Evolutionary conservation across 2,329 filamentous ascomycete genomes (phyloP).

Genomic region (Diaporthe sp.): DNA sequence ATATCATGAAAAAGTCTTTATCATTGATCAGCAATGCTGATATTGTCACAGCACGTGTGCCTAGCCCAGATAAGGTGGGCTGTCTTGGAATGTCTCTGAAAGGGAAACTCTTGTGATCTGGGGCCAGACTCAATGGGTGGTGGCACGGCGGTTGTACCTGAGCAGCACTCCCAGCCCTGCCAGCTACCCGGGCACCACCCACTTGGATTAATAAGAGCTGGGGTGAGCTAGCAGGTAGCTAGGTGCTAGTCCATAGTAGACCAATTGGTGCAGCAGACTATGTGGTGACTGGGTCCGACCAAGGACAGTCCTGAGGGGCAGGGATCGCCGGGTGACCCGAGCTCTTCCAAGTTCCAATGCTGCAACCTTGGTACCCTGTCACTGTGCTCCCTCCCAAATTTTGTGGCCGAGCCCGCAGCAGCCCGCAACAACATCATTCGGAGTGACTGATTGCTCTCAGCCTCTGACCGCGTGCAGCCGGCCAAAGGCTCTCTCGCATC

Average conservation of each 20-base stretch:
- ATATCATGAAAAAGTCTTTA: neutral
- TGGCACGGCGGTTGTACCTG: neutral
- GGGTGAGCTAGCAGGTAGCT: conserved; percentile 2
- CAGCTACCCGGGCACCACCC: no score
- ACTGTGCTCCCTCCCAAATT: conserved; percentile 34
- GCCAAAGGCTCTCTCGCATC: conserved; percentile 32
- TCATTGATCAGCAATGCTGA: neutral
- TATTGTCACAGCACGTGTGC: neutral
- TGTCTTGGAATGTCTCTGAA: conserved; percentile 22
- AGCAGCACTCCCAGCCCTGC: neutral
- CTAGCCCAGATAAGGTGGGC: neutral
- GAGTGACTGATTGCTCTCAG: conserved; percentile 32
- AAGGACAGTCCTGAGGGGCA: neutral
- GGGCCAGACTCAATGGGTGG: neutral
- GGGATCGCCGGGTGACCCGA: conserved; percentile 25
- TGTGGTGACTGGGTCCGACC: neutral
- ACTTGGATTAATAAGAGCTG: conserved; percentile 1
- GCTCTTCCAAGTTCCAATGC: conserved; percentile 24
- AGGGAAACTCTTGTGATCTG: neutral
- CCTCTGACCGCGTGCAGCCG: conserved; percentile 32
- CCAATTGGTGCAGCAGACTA: neutral
- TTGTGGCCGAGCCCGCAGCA: conserved; percentile 38
- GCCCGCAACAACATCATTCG: conserved; percentile 37
- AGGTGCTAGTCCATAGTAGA: neutral
- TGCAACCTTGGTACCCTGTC: conserved; percentile 26